These are phyloP conservation scores for Tolypocladium guangdongense DNA, from an alignment of 2,329 filamentous ascomycete genomes.

Conservation along the genomic window DNA sequence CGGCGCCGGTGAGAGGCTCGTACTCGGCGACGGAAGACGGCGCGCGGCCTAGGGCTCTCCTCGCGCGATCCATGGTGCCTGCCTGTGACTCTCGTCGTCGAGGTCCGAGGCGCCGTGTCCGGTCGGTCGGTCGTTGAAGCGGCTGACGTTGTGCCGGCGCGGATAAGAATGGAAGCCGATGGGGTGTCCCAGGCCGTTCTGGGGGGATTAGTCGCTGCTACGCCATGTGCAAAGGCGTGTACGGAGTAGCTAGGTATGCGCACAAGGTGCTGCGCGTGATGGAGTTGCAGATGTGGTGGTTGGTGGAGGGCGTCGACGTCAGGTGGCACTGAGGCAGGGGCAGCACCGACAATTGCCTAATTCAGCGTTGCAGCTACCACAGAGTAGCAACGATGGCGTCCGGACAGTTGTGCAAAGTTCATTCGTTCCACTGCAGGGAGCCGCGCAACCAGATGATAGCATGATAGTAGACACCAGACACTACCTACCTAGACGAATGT, in stretches of 20 bases:
- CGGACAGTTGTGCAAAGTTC: background rate
- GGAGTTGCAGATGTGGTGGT: background rate
- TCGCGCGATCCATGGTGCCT: slow-evolving; percentile 15
- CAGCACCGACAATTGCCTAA: background rate
- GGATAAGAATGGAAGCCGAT: background rate
- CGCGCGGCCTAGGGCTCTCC: slow-evolving; percentile 11
- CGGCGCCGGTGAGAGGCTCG: slow-evolving; percentile 17
- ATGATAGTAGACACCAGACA: no score
- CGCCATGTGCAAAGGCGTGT: background rate
- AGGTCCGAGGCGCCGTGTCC: background rate
- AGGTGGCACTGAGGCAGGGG: background rate
- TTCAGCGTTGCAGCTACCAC: background rate
- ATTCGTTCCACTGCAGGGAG: background rate
- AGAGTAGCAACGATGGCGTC: no score
- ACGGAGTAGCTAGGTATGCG: background rate
- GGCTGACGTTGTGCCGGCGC: background rate
- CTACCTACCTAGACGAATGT: no score
- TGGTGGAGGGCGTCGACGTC: background rate
- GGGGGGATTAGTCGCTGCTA: background rate
- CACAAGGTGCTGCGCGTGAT: background rate
- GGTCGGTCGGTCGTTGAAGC: background rate
- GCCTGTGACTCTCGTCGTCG: background rate
- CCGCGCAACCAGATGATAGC: no score
- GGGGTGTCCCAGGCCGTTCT: background rate
- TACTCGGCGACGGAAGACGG: slow-evolving; percentile 17